These are phyloP conservation scores for Erodium trifolium DNA, from an alignment of 441 rosid species.

Conservation along the genomic window DNA sequence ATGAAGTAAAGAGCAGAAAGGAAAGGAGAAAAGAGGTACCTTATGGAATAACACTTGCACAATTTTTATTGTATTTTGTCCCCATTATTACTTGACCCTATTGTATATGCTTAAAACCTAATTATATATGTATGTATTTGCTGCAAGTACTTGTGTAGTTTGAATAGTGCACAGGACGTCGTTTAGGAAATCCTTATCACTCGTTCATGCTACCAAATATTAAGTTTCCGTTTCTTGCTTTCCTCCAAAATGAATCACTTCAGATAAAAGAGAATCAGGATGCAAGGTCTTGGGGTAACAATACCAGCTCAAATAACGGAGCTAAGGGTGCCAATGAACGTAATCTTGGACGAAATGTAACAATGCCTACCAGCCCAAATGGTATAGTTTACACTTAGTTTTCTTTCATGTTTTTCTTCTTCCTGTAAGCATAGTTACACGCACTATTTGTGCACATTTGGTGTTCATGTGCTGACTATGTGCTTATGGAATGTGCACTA, in stretches of 20 bases:
- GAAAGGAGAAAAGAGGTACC: slow-evolving; percentile 52
- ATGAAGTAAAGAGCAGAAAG: slow-evolving; percentile 56
- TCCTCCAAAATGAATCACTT: background rate
- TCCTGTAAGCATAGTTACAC: background rate
- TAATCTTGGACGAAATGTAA: slow-evolving; percentile 18
- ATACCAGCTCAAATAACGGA: slow-evolving; percentile 17
- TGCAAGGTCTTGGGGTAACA: slow-evolving; percentile 20
- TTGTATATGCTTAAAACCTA: background rate
- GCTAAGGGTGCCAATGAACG: slow-evolving; percentile 27
- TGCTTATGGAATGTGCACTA: background rate
- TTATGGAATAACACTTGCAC: background rate
- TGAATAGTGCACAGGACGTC: background rate
- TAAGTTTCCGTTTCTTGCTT: background rate
- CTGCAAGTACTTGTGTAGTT: background rate
- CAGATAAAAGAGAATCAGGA: slow-evolving; percentile 42
- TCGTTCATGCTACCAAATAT: background rate
- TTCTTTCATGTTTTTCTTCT: slow-evolving; percentile 10
- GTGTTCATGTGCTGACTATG: slow-evolving; percentile 13
- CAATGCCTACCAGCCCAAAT: slow-evolving; percentile 16
- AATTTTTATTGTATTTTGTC: background rate
- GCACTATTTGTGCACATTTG: background rate
- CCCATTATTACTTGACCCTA: background rate
- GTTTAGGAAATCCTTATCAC: background rate
- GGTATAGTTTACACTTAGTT: slow-evolving; percentile 24
- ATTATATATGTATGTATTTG: background rate